These are phyloP conservation scores for Cercospora zeae-maydis DNA, from an alignment of 2,329 filamentous ascomycete species.

Conservation along the genomic window DNA sequence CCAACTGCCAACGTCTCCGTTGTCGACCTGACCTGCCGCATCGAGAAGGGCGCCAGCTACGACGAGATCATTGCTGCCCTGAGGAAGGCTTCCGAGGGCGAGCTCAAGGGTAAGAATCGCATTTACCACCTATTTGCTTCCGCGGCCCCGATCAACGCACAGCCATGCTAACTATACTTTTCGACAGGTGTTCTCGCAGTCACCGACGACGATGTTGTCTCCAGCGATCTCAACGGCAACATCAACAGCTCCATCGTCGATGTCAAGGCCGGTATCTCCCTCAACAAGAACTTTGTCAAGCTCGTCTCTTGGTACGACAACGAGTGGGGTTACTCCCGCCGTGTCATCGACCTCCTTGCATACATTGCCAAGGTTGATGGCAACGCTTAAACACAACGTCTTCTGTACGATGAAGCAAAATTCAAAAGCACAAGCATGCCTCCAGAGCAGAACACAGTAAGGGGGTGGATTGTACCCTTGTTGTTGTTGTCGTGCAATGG, in stretches of 20 bases:
- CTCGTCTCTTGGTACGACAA: conserved; percentile 84
- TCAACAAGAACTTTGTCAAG: conserved; percentile 99
- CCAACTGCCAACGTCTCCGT: conserved; percentile 98
- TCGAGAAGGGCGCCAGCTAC: conserved; percentile 84
- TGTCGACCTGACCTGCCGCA: conserved; percentile 90
- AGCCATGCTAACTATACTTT: conserved; percentile 6
- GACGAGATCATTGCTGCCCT: conserved; percentile 90
- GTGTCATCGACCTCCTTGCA: conserved; percentile 50
- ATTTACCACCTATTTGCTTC: background rate
- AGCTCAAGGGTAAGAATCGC: conserved; percentile 70
- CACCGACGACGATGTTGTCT: conserved; percentile 97
- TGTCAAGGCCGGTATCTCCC: conserved; percentile 96
- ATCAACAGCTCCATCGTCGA: conserved; percentile 96
- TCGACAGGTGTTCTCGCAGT: conserved; percentile 75
- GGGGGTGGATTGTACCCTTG: background rate
- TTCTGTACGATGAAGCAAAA: background rate
- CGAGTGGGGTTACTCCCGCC: conserved; percentile 99
- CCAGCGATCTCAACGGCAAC: conserved; percentile 89
- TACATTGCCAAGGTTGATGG: conserved; percentile 43
- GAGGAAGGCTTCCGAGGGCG: conserved; percentile 77
- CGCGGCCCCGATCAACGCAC: background rate
- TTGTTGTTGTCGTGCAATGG: background rate
- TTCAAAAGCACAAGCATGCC: conserved; percentile 1
- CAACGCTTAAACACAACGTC: conserved; percentile 26
- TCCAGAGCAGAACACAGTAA: conserved; percentile 5